phyloP scores from a whole-genome alignment of 2,329 filamentous ascomycete genomes.

The Penicillium rolfsii region DNA sequence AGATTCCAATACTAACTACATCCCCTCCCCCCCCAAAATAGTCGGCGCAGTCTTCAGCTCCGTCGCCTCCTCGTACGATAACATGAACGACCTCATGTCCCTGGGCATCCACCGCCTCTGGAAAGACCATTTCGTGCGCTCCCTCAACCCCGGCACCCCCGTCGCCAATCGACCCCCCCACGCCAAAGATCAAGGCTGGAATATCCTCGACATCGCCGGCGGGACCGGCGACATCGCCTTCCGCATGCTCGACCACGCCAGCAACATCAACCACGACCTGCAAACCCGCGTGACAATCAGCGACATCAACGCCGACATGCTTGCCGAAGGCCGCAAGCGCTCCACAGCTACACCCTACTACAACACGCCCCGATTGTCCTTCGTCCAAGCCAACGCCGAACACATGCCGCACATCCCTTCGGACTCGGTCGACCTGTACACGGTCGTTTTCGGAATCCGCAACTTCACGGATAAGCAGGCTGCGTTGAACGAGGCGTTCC shows the following conservation, averaged over 20 bases:
- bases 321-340: constrained; percentile 82
- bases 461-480: constrained; percentile 93
- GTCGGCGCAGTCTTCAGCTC: constrained; percentile 92
- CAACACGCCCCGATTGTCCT: constrained; percentile 60
- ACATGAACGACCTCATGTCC: constrained; percentile 99
- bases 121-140: constrained; percentile 96
- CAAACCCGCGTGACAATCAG: constrained; percentile 84
- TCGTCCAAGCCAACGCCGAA: constrained; percentile 91
- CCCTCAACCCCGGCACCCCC: constrained; percentile 77
- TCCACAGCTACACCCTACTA: constrained; percentile 66
- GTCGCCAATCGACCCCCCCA: constrained; percentile 40
- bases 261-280: constrained; percentile 76
- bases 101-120: constrained; percentile 94
- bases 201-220: constrained; percentile 92
- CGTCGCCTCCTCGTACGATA: constrained; percentile 91
- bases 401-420: constrained; percentile 66
- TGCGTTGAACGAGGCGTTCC: constrained; percentile 79
- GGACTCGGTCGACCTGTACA: constrained; percentile 87
- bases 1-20: not conserved
- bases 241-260: constrained; percentile 87
- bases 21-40: constrained; percentile 34
- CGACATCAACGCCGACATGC: constrained; percentile 96
- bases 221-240: constrained; percentile 98
- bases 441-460: constrained; percentile 93
- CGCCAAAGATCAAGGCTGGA: constrained; percentile 57